A percentile compares a stretch with the other conserved stretches of the same genome.
These are phyloP conservation scores for Citrus sp. DNA, from an alignment of 345 rosid genomes.

Conservation along the genomic window DNA sequence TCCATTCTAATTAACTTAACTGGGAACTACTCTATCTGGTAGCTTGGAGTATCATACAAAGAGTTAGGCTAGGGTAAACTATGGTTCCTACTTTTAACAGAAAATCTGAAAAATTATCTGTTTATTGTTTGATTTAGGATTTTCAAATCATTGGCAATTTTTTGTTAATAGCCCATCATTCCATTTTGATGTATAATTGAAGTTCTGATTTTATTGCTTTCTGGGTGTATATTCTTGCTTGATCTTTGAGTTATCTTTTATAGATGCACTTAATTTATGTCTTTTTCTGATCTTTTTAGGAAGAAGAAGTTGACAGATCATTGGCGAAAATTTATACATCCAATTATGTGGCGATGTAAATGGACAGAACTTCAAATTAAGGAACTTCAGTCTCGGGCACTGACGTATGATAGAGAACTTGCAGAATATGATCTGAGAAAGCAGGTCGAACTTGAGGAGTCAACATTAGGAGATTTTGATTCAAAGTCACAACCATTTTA, in stretches of 20 bases:
- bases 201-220: background rate
- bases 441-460: constrained; percentile 32
- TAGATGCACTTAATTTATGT: background rate
- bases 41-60: background rate
- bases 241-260: background rate
- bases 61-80: background rate
- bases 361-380: constrained; percentile 69
- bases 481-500: constrained; percentile 49
- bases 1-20: background rate
- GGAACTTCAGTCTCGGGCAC: constrained; percentile 49
- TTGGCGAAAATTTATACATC: constrained; percentile 70
- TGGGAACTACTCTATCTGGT: background rate
- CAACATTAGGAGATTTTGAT: constrained; percentile 33
- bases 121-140: background rate
- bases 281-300: constrained; percentile 24
- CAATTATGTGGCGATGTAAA: constrained; percentile 79
- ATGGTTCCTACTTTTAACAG: background rate
- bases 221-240: background rate
- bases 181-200: background rate
- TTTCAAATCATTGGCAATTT: background rate
- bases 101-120: background rate
- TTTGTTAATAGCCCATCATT: no score
- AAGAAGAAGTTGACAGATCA: constrained; percentile 81
- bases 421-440: constrained; percentile 43
- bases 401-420: constrained; percentile 57